These are phyloP conservation scores for Coleophoma eucalyptorum DNA, from an alignment of 2,329 filamentous ascomycete species.

Conservation along the genomic window DNA sequence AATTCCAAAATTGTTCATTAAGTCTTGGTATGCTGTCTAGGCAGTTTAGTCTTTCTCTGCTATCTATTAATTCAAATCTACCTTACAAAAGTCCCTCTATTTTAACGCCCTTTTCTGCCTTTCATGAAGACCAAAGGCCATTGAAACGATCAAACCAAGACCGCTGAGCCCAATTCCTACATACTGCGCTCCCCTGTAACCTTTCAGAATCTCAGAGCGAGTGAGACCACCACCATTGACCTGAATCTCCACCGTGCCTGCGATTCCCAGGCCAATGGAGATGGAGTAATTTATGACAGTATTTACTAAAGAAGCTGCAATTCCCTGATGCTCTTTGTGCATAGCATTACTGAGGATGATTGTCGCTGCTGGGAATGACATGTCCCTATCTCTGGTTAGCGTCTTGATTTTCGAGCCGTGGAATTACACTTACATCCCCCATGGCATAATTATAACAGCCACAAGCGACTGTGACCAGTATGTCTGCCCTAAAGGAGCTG, in stretches of 20 bases:
- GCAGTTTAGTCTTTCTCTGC: no score
- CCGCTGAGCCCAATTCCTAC: conserved; percentile 3
- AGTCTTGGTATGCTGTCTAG: no score
- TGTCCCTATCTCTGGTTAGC: conserved; percentile 35
- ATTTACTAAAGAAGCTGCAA: conserved; percentile 53
- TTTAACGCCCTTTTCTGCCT: background rate
- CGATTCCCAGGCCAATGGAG: conserved; percentile 60
- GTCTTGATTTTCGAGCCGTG: conserved; percentile 41
- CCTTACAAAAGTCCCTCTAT: background rate
- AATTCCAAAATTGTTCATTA: no score
- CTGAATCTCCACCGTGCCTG: conserved; percentile 56
- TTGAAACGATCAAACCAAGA: background rate
- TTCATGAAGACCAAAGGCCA: background rate
- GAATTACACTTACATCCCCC: conserved; percentile 47
- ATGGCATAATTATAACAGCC: conserved; percentile 51
- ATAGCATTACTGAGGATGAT: conserved; percentile 54
- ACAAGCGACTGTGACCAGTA: conserved; percentile 65
- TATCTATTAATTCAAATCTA: background rate
- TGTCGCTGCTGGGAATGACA: conserved; percentile 60
- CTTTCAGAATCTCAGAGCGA: background rate
- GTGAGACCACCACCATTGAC: conserved; percentile 15
- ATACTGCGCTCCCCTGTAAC: conserved; percentile 3
- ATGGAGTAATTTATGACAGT: conserved; percentile 69
- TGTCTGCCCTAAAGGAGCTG: conserved; percentile 46
- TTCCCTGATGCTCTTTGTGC: conserved; percentile 41